phyloP scores from a whole-genome alignment of 352 stramenopile genomes.

The Globisporangium cystogenes region DNA sequence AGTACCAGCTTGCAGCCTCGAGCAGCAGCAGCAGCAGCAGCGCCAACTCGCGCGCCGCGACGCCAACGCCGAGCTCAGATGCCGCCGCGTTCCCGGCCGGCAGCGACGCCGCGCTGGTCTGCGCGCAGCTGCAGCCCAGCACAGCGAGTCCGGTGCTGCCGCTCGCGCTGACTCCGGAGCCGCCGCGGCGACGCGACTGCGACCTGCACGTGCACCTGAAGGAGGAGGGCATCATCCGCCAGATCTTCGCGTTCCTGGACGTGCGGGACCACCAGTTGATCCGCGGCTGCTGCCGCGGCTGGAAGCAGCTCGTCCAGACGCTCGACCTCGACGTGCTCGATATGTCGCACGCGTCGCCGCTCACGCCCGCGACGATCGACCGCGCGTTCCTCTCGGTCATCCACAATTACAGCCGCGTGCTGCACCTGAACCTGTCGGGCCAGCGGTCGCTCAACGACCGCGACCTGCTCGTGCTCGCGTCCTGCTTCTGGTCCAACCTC shows the following conservation, averaged over 20 bases:
- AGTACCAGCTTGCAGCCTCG: slow-evolving; percentile 6
- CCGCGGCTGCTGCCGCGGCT: slow-evolving; percentile 46
- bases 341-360: slow-evolving; percentile 46
- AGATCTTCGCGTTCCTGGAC: slow-evolving; percentile 65
- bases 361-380: slow-evolving; percentile 42
- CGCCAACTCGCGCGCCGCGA: slow-evolving; percentile 1
- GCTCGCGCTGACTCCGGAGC: not conserved
- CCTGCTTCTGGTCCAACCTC: slow-evolving; percentile 71
- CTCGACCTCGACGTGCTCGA: slow-evolving; percentile 64
- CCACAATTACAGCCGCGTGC: slow-evolving; percentile 62
- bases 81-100: not conserved
- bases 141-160: not conserved
- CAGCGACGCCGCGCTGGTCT: not conserved
- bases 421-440: slow-evolving; percentile 58
- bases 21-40: slow-evolving; percentile 6
- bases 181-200: slow-evolving; percentile 11
- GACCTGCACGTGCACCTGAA: slow-evolving; percentile 35
- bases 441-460: slow-evolving; percentile 62
- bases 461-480: slow-evolving; percentile 76
- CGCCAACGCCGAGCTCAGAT: slow-evolving; percentile 2
- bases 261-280: slow-evolving; percentile 70
- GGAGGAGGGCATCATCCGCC: slow-evolving; percentile 54
- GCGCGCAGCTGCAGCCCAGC: not conserved
- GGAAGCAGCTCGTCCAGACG: slow-evolving; percentile 61
- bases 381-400: slow-evolving; percentile 53